Base-by-base conservation (phyloP, 345 rosid genomes). In the Ceriops zippeliana region DNA sequence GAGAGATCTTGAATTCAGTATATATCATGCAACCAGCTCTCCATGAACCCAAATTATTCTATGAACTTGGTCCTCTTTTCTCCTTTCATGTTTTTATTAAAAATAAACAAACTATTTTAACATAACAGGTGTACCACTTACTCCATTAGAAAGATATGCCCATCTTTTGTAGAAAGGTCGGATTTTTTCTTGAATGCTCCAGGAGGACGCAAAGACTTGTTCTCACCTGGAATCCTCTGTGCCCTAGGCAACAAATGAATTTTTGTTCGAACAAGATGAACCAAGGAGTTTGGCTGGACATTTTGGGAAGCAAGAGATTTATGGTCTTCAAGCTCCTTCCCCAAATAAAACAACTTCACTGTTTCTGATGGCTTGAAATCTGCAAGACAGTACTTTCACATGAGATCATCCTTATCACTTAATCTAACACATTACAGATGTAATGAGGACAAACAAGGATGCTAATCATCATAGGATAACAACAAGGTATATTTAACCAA, bases 131-230 rank as follows among this genome's bases (percentile, higher is more conserved):
- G 28, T 10, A 10, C 28, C 32, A 78, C 99, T 89, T 85, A 95
- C 98, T 95, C 99, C 99, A 90, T 88, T 35, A 91, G 81, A 81
- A 95, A 83, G 65, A 91, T 85, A 62, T 91, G 99, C 68, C 99
- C 98, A 83, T 95, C 99, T 86, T 90, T 95, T 67, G 86, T 86
- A 71, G 93, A 95, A 49, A 95, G 93, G 76, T 95, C 99, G 42
- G 97, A 88, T 83, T 95, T 95, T 90, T 90, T 95, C 91, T 95
- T 95, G 84, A 95, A 95, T 58, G 99, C 99, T 56, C 98, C 99
- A 3, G 97, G 99, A 78, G 99, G 99, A 66, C 96, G 81, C 77
- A 91, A 76, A 60, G 97, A 83, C 81, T 87, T 95, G 75, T 90
- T 91, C 77, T 91, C 98, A 31, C 96, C 87, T 1, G 96, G 99